Evolutionary conservation across 305 asterid species (phyloP).

Genomic region (Rubia balearica): DNA sequence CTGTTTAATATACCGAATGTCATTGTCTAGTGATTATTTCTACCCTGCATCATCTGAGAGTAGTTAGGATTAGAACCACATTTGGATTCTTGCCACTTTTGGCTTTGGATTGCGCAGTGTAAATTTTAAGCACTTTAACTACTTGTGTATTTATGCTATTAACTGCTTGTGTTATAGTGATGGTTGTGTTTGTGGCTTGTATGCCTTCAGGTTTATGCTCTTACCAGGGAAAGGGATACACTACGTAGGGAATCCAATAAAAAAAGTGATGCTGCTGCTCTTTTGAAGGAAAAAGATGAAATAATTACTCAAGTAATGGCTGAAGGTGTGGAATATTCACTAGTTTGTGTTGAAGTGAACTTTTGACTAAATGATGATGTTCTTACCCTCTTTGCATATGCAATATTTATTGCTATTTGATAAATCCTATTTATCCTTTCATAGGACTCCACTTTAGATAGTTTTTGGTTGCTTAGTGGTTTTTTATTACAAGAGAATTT

Average conservation of each 20-base stretch:
- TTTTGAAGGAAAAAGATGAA: slow-evolving; percentile 92
- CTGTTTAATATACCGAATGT: neutral
- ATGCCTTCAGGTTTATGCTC: slow-evolving; percentile 71
- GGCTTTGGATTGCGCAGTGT: neutral
- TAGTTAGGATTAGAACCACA: neutral
- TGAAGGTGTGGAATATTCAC: slow-evolving; percentile 51
- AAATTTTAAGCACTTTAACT: neutral
- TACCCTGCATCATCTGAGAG: neutral
- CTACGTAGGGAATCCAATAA: slow-evolving; percentile 81
- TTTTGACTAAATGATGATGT: neutral
- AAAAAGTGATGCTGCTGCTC: slow-evolving; percentile 91
- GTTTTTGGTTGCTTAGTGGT: neutral
- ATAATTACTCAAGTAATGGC: slow-evolving; percentile 95
- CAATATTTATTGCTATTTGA: neutral
- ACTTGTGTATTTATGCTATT: neutral
- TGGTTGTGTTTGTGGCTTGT: slow-evolving; percentile 17
- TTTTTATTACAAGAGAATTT: slow-evolving; percentile 9
- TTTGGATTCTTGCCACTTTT: neutral
- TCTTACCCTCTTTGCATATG: slow-evolving; percentile 11
- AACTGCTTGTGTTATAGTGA: neutral
- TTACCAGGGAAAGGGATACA: slow-evolving; percentile 80
- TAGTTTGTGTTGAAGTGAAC: slow-evolving; percentile 1
- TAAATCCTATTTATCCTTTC: neutral
- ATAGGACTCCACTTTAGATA: neutral
- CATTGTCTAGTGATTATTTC: neutral